Evolutionary conservation across 495 filamentous ascomycete species (phyloP).

Genomic region (Oidiodendron maius): DNA sequence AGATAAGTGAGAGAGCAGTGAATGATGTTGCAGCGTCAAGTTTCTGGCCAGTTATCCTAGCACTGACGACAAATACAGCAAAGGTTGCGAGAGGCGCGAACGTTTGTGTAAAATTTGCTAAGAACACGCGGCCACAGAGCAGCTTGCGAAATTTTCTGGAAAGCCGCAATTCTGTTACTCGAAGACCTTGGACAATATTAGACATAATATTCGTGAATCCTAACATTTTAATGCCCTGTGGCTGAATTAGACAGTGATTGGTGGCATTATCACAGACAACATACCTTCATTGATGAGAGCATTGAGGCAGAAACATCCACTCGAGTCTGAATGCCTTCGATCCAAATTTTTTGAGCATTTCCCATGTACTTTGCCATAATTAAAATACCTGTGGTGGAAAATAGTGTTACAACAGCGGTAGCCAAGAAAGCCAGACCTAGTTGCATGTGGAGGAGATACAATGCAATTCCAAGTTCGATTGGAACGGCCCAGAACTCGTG

Average conservation of each 20-base stretch:
- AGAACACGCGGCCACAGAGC: constrained; percentile 20
- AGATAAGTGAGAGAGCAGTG: constrained; percentile 30
- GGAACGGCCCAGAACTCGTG: constrained; percentile 50
- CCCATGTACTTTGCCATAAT: neutral
- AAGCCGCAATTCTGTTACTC: constrained; percentile 12
- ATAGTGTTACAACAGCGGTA: constrained; percentile 33
- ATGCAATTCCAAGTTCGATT: constrained; percentile 23
- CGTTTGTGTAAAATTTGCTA: constrained; percentile 18
- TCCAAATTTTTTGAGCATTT: constrained; percentile 34
- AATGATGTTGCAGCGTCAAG: constrained; percentile 20
- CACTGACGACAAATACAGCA: constrained; percentile 14
- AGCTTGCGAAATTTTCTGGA: constrained; percentile 28
- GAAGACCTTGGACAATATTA: constrained; percentile 15
- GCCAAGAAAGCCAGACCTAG: constrained; percentile 20
- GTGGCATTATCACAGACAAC: neutral
- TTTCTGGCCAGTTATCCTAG: constrained; percentile 2
- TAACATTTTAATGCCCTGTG: constrained; percentile 29
- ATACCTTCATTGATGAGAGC: constrained; percentile 33
- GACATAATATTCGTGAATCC: constrained; percentile 23
- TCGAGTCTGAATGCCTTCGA: constrained; percentile 33
- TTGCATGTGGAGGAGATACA: constrained; percentile 22
- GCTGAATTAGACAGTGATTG: neutral
- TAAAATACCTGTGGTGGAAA: constrained; percentile 30
- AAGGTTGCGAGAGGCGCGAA: constrained; percentile 19
- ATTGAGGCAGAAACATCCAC: constrained; percentile 27